These are phyloP conservation scores for Wallacemonas collosoma DNA, from an alignment of 208 protist species.

Conservation along the genomic window DNA sequence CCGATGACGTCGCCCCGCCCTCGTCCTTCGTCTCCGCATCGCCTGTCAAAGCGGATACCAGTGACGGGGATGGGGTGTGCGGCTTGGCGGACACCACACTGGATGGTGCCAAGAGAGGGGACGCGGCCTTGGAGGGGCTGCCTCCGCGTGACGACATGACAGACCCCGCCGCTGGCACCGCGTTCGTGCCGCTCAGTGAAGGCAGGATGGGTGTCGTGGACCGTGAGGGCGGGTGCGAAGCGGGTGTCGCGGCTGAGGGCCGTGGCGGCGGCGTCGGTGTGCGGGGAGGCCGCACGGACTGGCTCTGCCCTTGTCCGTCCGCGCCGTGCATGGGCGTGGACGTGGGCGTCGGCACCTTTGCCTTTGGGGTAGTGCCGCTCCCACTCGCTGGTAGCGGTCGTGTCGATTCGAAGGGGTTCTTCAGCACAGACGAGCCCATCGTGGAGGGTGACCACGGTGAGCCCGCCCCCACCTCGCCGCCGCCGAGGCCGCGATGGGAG, in stretches of 20 bases:
- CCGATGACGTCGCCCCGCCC: background rate
- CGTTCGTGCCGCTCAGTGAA: background rate
- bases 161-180: too few relatives aligned
- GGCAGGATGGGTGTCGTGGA: background rate
- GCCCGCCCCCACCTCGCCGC: background rate
- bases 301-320: background rate
- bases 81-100: too few relatives aligned
- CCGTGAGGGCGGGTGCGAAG: constrained; percentile 2
- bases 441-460: constrained; percentile 1
- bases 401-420: constrained; percentile 12
- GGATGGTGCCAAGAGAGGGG: too few relatives aligned
- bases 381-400: constrained; percentile 10
- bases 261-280: background rate
- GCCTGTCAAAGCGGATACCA: too few relatives aligned
- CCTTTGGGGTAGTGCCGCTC: background rate
- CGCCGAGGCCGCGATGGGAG: background rate
- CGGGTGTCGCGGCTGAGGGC: background rate
- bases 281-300: constrained; percentile 4
- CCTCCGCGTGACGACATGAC: too few relatives aligned
- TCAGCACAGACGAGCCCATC: background rate
- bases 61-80: too few relatives aligned
- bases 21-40: background rate
- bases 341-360: too few relatives aligned
- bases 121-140: too few relatives aligned
- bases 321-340: background rate